Evolutionary conservation across 2,329 filamentous ascomycete genomes (phyloP).

Genomic region (Paecilomyces variotii): DNA sequence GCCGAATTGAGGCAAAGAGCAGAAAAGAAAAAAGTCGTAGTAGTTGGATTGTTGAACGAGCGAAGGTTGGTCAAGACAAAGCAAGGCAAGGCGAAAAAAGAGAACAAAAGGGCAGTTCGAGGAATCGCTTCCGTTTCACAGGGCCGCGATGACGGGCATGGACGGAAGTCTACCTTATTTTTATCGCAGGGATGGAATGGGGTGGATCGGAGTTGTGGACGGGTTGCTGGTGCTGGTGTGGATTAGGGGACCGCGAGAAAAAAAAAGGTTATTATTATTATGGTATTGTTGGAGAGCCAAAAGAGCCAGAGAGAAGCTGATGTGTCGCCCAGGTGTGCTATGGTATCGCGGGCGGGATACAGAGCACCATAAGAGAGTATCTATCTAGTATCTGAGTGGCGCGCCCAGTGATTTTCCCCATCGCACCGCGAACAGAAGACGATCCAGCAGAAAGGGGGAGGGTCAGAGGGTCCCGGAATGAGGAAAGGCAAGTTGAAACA

Average conservation of each 20-base stretch:
- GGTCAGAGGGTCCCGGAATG: neutral
- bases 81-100: slow-evolving; percentile 13
- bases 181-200: slow-evolving; percentile 8
- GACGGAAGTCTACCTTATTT: slow-evolving; percentile 2
- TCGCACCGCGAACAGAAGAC: neutral
- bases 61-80: slow-evolving; percentile 6
- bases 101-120: slow-evolving; percentile 11
- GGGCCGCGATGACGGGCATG: slow-evolving; percentile 6
- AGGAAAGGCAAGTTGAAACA: slow-evolving; percentile 7
- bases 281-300: neutral
- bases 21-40: neutral
- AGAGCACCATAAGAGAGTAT: too few species aligned
- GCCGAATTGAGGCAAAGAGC: neutral
- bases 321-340: slow-evolving; percentile 1
- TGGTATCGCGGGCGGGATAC: slow-evolving; percentile 6
- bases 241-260: slow-evolving; percentile 6
- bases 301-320: neutral
- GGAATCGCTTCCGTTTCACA: neutral
- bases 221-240: slow-evolving; percentile 7
- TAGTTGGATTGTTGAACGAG: slow-evolving; percentile 6
- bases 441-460: neutral
- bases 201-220: slow-evolving; percentile 10
- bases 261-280: neutral
- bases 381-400: too few species aligned
- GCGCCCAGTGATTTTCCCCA: too few species aligned